Evolutionary conservation across 2,329 filamentous ascomycete species (phyloP).

Genomic region (Sordariomycetes sp.): DNA sequence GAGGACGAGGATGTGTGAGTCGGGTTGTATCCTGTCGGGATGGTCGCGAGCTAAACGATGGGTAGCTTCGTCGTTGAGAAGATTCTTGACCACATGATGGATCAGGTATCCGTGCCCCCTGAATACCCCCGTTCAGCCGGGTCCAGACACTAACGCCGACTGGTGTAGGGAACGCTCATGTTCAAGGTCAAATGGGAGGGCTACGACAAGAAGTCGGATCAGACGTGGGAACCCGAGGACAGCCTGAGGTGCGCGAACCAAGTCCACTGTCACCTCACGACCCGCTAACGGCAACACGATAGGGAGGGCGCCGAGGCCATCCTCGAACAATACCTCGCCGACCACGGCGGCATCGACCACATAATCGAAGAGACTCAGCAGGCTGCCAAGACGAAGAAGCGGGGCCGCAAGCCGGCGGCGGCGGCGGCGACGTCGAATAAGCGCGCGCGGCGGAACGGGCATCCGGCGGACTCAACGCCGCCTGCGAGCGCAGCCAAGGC

Average conservation of each 20-base stretch:
- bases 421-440: slow-evolving; percentile 16
- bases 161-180: slow-evolving; percentile 30
- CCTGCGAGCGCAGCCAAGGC: slow-evolving; percentile 26
- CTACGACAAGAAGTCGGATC: slow-evolving; percentile 54
- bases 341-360: slow-evolving; percentile 48
- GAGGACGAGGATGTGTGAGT: slow-evolving; percentile 29
- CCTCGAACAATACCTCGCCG: slow-evolving; percentile 49
- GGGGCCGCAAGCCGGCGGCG: slow-evolving; percentile 29
- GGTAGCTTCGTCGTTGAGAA: slow-evolving; percentile 60
- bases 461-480: slow-evolving; percentile 34
- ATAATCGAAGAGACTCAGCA: slow-evolving; percentile 37
- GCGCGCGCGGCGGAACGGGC: slow-evolving; percentile 29
- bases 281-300: background rate
- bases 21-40: background rate
- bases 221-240: slow-evolving; percentile 68
- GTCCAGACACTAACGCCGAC: background rate
- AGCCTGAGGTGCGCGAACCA: slow-evolving; percentile 39
- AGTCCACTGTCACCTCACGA: background rate
- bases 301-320: slow-evolving; percentile 46
- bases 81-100: slow-evolving; percentile 53
- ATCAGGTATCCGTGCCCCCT: slow-evolving; percentile 25
- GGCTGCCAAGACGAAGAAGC: slow-evolving; percentile 42
- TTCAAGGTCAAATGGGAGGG: slow-evolving; percentile 76
- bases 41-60: background rate
- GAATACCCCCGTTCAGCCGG: background rate